Base-by-base conservation (phyloP, 805 yeast species). In the Metschnikowia santaceciliae region DNA sequence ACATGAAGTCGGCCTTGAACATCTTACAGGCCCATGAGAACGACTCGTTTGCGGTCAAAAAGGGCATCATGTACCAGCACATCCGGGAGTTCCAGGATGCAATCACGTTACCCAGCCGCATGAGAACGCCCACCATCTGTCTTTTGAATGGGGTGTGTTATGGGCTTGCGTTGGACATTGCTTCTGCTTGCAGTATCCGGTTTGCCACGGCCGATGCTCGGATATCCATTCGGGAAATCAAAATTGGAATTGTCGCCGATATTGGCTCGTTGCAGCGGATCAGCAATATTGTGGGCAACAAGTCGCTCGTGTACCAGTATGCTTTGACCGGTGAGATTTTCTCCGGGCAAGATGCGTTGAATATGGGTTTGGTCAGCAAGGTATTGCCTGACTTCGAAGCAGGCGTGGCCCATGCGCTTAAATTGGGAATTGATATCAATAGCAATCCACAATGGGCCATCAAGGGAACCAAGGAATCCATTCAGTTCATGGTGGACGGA, bases 241-340 rank as follows among this genome's bases (percentile, higher is more conserved):
- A 82, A 54, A 74, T 87, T 48, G 94, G 92, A 2, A 74, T 88
- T 62, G 78, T 88, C 36, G 90, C 94, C 1, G 94, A 88, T 63
- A 84, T 87, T 60, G 95, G 95, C 4, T 76, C 88, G 1, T 70
- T 87, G 51, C 91, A 87, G 66, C 74, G 92, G 61, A 60, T 86
- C 51, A 84, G 88, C 4, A 61, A 62, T 17, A 50, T 83, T 1
- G 76, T 77, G 17, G 76, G 76, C 40, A 84, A 84, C 62, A 67
- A 71, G 14, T 82, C 88, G 4, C 73, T 80, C 69, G 67, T 84
- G 53, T 77, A 76, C 62, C 86, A 84, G 57, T 66, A 80, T 44
- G 81, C 86, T 4, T 74, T 81, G 55, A 82, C 90, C 0, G 92
- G 85, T 7, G 78, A 78, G 23, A 63, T 66, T 11, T 85, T 85